Evolutionary conservation across 495 filamentous ascomycete species (phyloP).

Genomic region (Chaetomium cochliodes): DNA sequence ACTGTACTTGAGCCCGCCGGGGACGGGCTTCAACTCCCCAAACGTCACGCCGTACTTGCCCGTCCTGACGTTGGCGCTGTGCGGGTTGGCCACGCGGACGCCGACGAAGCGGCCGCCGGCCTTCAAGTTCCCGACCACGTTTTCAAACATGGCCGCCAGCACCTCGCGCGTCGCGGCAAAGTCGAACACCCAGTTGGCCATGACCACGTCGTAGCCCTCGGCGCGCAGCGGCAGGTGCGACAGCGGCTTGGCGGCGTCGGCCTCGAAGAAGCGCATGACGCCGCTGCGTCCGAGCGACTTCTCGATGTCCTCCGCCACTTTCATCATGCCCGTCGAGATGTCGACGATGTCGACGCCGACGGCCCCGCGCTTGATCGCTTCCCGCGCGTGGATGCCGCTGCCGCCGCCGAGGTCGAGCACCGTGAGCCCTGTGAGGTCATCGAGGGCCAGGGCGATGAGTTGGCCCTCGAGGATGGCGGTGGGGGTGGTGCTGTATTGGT

Average conservation of each 20-base stretch:
- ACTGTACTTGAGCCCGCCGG: constrained; percentile 28
- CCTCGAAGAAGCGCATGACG: constrained; percentile 27
- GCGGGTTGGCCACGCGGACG: constrained; percentile 20
- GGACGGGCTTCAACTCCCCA: constrained; percentile 21
- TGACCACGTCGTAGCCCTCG: constrained; percentile 36
- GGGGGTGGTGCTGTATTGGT: neutral
- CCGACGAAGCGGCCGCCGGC: constrained; percentile 33
- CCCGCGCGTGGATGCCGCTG: constrained; percentile 35
- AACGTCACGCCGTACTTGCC: constrained; percentile 31
- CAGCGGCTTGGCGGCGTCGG: constrained; percentile 30
- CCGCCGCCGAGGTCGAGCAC: constrained; percentile 43
- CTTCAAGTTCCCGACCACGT: constrained; percentile 31
- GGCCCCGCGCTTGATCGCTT: constrained; percentile 32
- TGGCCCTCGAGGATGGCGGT: constrained; percentile 19
- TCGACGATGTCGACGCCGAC: constrained; percentile 36
- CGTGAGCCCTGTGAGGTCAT: constrained; percentile 26
- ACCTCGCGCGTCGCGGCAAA: constrained; percentile 27
- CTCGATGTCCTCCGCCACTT: constrained; percentile 17
- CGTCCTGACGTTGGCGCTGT: constrained; percentile 7
- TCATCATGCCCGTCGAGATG: constrained; percentile 35
- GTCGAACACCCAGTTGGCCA: constrained; percentile 36
- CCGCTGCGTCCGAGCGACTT: neutral
- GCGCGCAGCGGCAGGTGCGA: constrained; percentile 7
- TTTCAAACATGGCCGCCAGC: constrained; percentile 36
- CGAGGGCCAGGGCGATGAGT: constrained; percentile 30